Percentiles rank a stretch among this genome's conserved stretches.
phyloP scores from a whole-genome alignment of 2,329 filamentous ascomycete genomes.

The Trichoderma koningiopsis region DNA sequence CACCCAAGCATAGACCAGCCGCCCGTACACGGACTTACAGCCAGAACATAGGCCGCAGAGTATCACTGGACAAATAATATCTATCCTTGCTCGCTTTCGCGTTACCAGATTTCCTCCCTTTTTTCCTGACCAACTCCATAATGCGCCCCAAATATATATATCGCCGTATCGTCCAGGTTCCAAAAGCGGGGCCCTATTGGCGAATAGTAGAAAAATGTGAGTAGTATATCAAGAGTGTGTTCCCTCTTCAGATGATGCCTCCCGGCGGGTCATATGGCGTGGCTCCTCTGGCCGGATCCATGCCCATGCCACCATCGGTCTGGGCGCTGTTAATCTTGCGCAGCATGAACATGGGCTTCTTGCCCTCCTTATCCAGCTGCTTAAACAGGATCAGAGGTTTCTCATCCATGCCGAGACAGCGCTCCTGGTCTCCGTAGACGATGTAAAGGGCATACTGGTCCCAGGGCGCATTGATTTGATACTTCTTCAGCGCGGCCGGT shows the following conservation, averaged over 20 bases:
- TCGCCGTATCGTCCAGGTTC: not conserved
- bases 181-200: not conserved
- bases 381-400: conserved; percentile 96
- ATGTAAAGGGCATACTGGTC: conserved; percentile 97
- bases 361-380: conserved; percentile 92
- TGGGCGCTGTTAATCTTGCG: conserved; percentile 64
- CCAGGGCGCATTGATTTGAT: conserved; percentile 98
- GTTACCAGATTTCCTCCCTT: not conserved
- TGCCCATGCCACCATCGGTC: conserved; percentile 57
- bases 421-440: conserved; percentile 97
- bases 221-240: not conserved
- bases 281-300: conserved; percentile 49
- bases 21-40: not conserved
- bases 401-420: conserved; percentile 87
- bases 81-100: not conserved
- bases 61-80: not conserved
- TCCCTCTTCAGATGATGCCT: conserved; percentile 55
- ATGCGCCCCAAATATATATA: conserved; percentile 5
- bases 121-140: conserved; percentile 8
- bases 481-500: conserved; percentile 93
- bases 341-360: conserved; percentile 99
- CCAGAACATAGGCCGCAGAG: not conserved
- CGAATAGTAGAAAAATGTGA: not conserved
- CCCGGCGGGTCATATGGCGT: conserved; percentile 60
- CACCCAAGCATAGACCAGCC: not conserved